Base-by-base conservation (phyloP, 306 rosid species). In the Vicia villosa region DNA sequence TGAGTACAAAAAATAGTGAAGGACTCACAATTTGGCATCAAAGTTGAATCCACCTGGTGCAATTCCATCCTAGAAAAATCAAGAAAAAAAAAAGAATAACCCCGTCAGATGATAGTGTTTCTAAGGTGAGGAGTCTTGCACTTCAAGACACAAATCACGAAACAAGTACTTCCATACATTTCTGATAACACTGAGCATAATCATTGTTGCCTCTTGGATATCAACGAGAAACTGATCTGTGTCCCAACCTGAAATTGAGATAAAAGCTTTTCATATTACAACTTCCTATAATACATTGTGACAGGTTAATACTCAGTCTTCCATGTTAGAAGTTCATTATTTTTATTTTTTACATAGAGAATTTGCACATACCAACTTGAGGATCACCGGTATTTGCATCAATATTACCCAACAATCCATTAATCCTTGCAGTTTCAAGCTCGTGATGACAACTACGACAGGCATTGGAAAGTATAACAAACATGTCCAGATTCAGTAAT, bases 31-130 rank as follows among this genome's bases (percentile, higher is more conserved):
- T 89, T 94, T 94, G 1, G 99, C 97, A 72, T 94, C 99, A 36
- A 94, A 94, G 81, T 94, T 94, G 91, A 94, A 94, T 80, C 99
- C 99, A 74, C 99, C 99, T 0, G 95, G 97, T 70, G 99, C 96
- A 57, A 91, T 45, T 60, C 97, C 99, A 20, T 88, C 92, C 99
- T 94, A 78, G 14, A 10, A 78, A 22, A 32, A 45, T 21, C 17
- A 46, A 63, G 17, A 10, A 77, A 24, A 45, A 46, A 20, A 26
- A 43, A 64, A 15, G 14, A 28, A 30, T 11, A 70, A 36, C 24
- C 45, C 40, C 3, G 26, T 63, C 17, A 69, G 46, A 46, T 68
- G 56, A 66, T 38, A 52, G 19, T 55, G 15, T 51, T 30, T 20
- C 59, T 10, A 11, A 43, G 14, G 37, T 13, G n/a, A 58, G 34